A percentile compares a stretch with the other conserved stretches of the same genome.
Evolutionary conservation across 1,139 yeast genomes (phyloP).

Genomic region (Kodamaea suecica): DNA sequence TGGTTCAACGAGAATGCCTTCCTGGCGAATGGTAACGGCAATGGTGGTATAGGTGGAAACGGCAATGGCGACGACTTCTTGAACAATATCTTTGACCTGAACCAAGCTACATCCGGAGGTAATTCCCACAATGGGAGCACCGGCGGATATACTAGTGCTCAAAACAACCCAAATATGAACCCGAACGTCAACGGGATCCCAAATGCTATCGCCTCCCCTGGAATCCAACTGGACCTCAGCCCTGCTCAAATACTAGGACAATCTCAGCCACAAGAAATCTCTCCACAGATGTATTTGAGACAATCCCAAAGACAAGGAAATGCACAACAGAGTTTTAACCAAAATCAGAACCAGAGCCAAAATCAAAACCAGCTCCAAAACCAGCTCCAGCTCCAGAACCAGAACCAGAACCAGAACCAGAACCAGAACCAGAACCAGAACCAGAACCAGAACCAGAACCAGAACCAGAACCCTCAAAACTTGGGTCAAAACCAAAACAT

Average conservation of each 20-base stretch:
- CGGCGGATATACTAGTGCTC: slow-evolving; percentile 6
- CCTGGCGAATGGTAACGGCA: slow-evolving; percentile 17
- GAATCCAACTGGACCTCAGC: slow-evolving; percentile 13
- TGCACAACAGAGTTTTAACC: neutral
- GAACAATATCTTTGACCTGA: slow-evolving; percentile 33
- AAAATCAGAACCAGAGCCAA: neutral
- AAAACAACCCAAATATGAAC: neutral
- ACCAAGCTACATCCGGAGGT: slow-evolving; percentile 6
- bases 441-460: slow-evolving; percentile 13
- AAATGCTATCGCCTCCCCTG: slow-evolving; percentile 5
- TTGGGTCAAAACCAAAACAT: slow-evolving; percentile 1
- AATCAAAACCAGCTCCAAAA: slow-evolving; percentile 33
- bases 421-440: slow-evolving; percentile 28
- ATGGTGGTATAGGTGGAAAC: slow-evolving; percentile 15
- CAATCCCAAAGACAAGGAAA: slow-evolving; percentile 12
- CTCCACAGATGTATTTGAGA: slow-evolving; percentile 11
- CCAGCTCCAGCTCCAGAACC: slow-evolving; percentile 13
- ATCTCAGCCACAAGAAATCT: slow-evolving; percentile 13
- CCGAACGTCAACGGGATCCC: slow-evolving; percentile 6
- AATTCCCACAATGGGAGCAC: slow-evolving; percentile 11
- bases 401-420: slow-evolving; percentile 16
- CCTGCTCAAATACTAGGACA: slow-evolving; percentile 15
- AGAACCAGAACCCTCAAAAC: slow-evolving; percentile 1
- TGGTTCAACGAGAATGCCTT: slow-evolving; percentile 46
- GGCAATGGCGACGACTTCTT: slow-evolving; percentile 33